Evolutionary conservation across 495 filamentous ascomycete genomes (phyloP).

Genomic region (Lophium mytilinum): DNA sequence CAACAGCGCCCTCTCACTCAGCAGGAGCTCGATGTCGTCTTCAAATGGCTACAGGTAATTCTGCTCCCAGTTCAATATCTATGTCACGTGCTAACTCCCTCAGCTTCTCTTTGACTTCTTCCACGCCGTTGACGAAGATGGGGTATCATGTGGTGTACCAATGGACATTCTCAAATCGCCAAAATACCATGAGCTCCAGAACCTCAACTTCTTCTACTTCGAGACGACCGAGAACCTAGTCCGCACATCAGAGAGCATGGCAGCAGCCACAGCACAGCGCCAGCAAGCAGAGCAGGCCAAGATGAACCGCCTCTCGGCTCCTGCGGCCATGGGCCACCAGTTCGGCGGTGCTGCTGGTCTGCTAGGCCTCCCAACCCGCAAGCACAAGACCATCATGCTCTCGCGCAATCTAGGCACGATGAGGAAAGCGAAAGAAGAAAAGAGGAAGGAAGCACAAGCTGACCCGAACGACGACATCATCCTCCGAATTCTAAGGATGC

Average conservation of each 20-base stretch:
- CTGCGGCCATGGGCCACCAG: conserved; percentile 47
- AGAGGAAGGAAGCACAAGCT: conserved; percentile 87
- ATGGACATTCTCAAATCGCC: conserved; percentile 87
- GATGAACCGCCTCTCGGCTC: conserved; percentile 63
- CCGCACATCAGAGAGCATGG: conserved; percentile 90
- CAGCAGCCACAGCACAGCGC: conserved; percentile 73
- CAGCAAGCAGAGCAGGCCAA: conserved; percentile 53
- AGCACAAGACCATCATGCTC: conserved; percentile 92
- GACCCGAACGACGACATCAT: conserved; percentile 99
- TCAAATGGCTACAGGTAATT: conserved; percentile 65
- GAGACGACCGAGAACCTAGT: conserved; percentile 87
- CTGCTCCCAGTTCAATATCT: background rate
- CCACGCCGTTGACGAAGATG: conserved; percentile 80
- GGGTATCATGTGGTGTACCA: conserved; percentile 79
- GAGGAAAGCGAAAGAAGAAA: conserved; percentile 90
- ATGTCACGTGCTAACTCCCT: background rate
- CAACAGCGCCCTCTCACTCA: conserved; percentile 77
- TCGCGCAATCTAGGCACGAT: conserved; percentile 93
- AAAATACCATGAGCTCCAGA: conserved; percentile 96
- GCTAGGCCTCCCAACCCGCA: conserved; percentile 59
- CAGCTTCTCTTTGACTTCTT: conserved; percentile 89
- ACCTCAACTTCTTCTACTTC: conserved; percentile 97
- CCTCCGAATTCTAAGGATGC: conserved; percentile 87
- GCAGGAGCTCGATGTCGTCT: conserved; percentile 90
- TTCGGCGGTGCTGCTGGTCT: conserved; percentile 56